phyloP scores from a whole-genome alignment of 768 basidiomycete species.

The Pholiota molesta region DNA sequence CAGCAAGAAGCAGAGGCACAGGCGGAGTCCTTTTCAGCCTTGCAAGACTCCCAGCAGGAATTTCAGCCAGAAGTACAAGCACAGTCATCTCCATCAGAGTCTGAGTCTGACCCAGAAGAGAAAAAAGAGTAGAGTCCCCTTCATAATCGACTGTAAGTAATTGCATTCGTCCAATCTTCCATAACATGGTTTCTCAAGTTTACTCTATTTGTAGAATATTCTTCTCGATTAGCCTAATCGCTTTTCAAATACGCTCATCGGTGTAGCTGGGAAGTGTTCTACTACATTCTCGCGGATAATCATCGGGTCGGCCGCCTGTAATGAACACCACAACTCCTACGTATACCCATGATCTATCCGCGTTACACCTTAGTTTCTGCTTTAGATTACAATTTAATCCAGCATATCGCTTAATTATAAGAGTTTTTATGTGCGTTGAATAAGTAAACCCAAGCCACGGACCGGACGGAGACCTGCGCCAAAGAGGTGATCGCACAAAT shows the following conservation, averaged over 20 bases:
- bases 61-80: too few relatives aligned
- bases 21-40: background rate
- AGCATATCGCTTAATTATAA: background rate
- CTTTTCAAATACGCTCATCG: background rate
- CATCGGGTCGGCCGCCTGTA: too few relatives aligned
- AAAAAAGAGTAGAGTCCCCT: background rate
- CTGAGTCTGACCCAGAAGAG: background rate
- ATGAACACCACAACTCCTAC: background rate
- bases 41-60: too few relatives aligned
- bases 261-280: background rate
- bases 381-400: background rate
- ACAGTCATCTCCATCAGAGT: background rate
- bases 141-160: background rate
- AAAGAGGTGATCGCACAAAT: too few relatives aligned
- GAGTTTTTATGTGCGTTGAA: too few relatives aligned
- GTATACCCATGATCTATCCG: background rate
- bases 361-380: too few relatives aligned
- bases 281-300: too few relatives aligned
- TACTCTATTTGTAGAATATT: background rate
- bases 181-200: background rate
- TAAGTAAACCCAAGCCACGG: too few relatives aligned
- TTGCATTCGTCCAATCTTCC: too few relatives aligned
- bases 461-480: too few relatives aligned
- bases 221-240: background rate
- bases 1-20: too few relatives aligned